Percentiles rank a stretch among this genome's conserved stretches.
Evolutionary conservation across 2,329 filamentous ascomycete genomes (phyloP).

Genomic region (Pseudogymnoascus sp.): DNA sequence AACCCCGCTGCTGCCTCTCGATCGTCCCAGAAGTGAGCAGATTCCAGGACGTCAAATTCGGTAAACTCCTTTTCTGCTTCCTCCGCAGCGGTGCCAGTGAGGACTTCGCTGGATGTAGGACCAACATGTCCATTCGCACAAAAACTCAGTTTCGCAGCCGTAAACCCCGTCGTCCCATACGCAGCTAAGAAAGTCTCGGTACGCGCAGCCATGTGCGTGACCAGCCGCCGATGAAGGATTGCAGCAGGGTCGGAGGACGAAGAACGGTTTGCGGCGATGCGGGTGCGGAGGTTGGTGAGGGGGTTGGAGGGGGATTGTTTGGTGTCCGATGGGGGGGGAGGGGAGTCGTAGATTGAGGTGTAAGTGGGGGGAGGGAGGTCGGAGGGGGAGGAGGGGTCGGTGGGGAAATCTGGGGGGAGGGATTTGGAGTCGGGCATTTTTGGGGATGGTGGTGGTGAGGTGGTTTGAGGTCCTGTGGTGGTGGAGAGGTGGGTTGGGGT

Average conservation of each 20-base stretch:
- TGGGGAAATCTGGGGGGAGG: constrained; percentile 11
- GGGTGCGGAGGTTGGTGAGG: constrained; percentile 17
- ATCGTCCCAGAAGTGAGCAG: not conserved
- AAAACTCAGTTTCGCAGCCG: not conserved
- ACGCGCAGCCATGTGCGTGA: not conserved
- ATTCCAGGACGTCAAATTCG: not conserved
- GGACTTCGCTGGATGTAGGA: not conserved
- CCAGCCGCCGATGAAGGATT: not conserved
- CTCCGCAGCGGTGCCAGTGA: not conserved
- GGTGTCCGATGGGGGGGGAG: not conserved
- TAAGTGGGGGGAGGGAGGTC: constrained; percentile 18
- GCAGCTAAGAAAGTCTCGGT: not conserved
- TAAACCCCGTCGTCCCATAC: not conserved
- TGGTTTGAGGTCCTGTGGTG: not conserved
- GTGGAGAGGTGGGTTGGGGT: not conserved
- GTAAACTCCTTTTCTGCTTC: not conserved
- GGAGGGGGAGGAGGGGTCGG: constrained; percentile 18
- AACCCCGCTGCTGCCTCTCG: not conserved
- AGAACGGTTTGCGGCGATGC: constrained; percentile 17
- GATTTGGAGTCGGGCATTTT: constrained; percentile 17
- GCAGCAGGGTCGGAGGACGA: not conserved
- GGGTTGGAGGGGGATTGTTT: not conserved
- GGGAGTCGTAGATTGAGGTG: not conserved
- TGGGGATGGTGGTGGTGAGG: not conserved
- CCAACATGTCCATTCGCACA: not conserved